A percentile compares a stretch with the other conserved stretches of the same genome.
These are phyloP conservation scores for Zymoseptoria pseudotritici DNA, from an alignment of 2,329 filamentous ascomycete species.

Conservation along the genomic window DNA sequence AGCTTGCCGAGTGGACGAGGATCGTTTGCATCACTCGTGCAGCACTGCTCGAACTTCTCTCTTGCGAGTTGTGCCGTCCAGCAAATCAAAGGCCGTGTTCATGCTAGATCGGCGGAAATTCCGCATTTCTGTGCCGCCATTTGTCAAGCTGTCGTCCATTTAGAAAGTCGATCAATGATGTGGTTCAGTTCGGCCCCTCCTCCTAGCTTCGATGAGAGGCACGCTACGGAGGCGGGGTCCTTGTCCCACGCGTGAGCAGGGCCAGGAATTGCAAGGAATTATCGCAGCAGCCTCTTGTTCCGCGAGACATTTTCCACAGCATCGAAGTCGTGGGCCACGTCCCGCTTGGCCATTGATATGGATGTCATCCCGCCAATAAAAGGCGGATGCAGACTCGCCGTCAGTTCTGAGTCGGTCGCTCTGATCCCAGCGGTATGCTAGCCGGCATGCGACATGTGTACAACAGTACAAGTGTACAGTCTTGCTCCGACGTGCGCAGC, in stretches of 20 bases:
- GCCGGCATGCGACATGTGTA: not conserved
- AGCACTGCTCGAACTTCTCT: not conserved
- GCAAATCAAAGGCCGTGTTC: not conserved
- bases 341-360: not conserved
- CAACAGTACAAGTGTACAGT: not conserved
- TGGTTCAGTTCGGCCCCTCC: not conserved
- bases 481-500: not conserved
- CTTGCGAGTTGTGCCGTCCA: not conserved
- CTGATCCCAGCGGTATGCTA: not conserved
- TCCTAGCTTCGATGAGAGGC: not conserved
- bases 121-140: not conserved
- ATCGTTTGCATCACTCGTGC: not conserved
- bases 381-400: not conserved
- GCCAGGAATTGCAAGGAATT: no score
- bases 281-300: not conserved
- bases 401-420: not conserved
- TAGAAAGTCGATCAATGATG: not conserved
- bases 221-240: not conserved
- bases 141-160: not conserved
- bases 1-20: not conserved
- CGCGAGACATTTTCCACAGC: not conserved
- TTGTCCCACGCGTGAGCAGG: not conserved
- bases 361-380: not conserved
- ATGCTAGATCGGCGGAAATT: not conserved
- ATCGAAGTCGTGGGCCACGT: not conserved